Evolutionary conservation across 371 early-diverging fungal genomes (phyloP).

Genomic region (Cokeromyces recurvatus): DNA sequence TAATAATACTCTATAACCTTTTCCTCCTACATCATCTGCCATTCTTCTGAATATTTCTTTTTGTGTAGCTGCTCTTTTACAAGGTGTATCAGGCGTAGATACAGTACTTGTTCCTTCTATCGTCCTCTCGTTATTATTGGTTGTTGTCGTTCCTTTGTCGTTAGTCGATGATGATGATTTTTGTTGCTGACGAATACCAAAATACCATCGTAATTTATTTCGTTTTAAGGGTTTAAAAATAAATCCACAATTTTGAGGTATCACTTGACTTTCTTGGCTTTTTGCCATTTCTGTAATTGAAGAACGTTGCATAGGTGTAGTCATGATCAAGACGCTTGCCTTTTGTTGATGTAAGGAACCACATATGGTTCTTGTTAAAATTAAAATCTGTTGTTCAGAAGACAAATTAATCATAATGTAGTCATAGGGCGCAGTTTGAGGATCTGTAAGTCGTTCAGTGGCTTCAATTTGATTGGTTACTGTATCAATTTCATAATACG

Average conservation of each 20-base stretch:
- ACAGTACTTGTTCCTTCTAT: constrained; percentile 4
- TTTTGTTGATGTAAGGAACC: constrained; percentile 34
- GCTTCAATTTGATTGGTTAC: constrained; percentile 32
- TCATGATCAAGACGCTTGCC: constrained; percentile 47
- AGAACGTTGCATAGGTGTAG: constrained; percentile 58
- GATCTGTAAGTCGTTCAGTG: constrained; percentile 21
- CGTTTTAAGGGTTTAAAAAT: constrained; percentile 59
- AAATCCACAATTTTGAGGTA: constrained; percentile 48
- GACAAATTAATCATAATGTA: constrained; percentile 49
- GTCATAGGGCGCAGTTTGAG: constrained; percentile 34
- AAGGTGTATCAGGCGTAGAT: constrained; percentile 39
- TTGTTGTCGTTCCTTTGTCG: not conserved
- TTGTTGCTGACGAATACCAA: constrained; percentile 31
- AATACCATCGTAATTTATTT: constrained; percentile 50
- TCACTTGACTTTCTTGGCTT: constrained; percentile 21
- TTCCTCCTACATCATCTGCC: constrained; percentile 48
- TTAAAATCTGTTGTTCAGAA: constrained; percentile 44
- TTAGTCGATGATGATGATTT: not conserved
- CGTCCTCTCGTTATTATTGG: too few relatives aligned
- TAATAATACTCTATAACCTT: constrained; percentile 44
- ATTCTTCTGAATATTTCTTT: constrained; percentile 53
- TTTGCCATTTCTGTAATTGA: constrained; percentile 47
- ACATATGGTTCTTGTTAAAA: constrained; percentile 36
- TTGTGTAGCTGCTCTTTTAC: constrained; percentile 46
- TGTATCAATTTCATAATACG: constrained; percentile 21